Conservation (phyloP, 1,284 basidiomycete genomes). For the Phaffia rhodozyma region DNA sequence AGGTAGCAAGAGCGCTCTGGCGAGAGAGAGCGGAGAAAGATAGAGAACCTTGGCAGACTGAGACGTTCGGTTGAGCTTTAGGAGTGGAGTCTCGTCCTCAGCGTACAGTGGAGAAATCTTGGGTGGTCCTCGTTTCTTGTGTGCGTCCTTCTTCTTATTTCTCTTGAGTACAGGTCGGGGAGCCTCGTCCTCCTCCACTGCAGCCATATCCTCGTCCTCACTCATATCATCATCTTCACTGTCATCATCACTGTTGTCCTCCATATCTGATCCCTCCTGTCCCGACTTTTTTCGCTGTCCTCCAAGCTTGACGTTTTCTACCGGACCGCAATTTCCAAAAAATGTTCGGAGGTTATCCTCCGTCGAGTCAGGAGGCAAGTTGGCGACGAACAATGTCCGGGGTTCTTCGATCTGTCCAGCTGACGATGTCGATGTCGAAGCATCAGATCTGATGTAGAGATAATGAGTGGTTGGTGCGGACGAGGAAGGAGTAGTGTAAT, state of each 20-base stretch:
- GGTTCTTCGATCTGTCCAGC: slow-evolving; percentile 43
- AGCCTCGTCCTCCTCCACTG: slow-evolving; percentile 17
- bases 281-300: slow-evolving; percentile 20
- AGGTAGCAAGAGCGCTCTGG: slow-evolving; percentile 44
- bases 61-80: slow-evolving; percentile 2
- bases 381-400: slow-evolving; percentile 72
- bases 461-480: slow-evolving; percentile 46
- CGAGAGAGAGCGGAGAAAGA: slow-evolving; percentile 54
- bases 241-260: slow-evolving; percentile 20
- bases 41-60: slow-evolving; percentile 52
- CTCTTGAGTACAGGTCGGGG: slow-evolving; percentile 3
- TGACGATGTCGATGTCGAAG: slow-evolving; percentile 33
- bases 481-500: slow-evolving; percentile 42
- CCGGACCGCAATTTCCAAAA: slow-evolving; percentile 59
- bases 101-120: slow-evolving; percentile 6
- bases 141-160: slow-evolving; percentile 30
- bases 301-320: slow-evolving; percentile 56
- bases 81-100: slow-evolving; percentile 6
- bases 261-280: slow-evolving; percentile 21
- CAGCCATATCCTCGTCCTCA: slow-evolving; percentile 21
- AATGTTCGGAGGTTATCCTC: slow-evolving; percentile 59
- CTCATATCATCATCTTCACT: slow-evolving; percentile 20
- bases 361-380: slow-evolving; percentile 71
- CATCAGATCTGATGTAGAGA: slow-evolving; percentile 43
- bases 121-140: slow-evolving; percentile 21